Base-by-base conservation (phyloP, 2,329 filamentous ascomycete species). In the Microdochium bolleyi region DNA sequence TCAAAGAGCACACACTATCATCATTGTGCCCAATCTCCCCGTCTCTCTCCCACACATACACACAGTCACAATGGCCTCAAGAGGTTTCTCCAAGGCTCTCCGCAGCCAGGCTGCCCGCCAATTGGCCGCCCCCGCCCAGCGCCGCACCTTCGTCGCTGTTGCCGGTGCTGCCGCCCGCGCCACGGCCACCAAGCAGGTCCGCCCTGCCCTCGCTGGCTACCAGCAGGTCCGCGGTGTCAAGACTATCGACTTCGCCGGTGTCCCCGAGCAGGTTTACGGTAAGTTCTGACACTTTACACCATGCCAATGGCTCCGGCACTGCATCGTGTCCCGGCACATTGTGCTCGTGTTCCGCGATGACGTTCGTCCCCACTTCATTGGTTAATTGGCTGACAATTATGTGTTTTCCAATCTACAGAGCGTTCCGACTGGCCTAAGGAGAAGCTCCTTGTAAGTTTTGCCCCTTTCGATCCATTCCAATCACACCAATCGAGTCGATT, bases 191-290 rank as follows among this genome's bases (percentile, higher is more conserved):
- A 25, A 73, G 63, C 71, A 69, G 62, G 65, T 73, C 61, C 73
- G 76, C 60, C 75, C 75, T 60, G 68, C 68, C 58, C 71, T 76
- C 49, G 70, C 73, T 62, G 74, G 70, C 53, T 65, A 66, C 56
- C 79, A 84, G 71, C 87, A 90, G 79, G 77, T 82, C 61, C 87
- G 94, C 70, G 94, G 94, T 73, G 77, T 96, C 69, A 97, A 99
- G 89, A 96, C 92, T 64, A 92, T 99, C 74, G 92, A 97, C 84
- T 99, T 99, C 74, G 94, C 94, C 62, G 94, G 91, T 67, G 81
- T 82, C 70, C 92, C 95, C 79, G 94, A 99, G 83, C 84, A 86
- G 62, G 94, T 99, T 71, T 96, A 89, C 72, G 90, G 90, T 95
- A 75, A 65, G 82, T 67, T 49, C 7, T 30, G 3, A 52, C 34